A percentile compares a stretch with the other conserved stretches of the same genome.
Conservation (phyloP, 805 yeast genomes). For the Zygosaccharomyces rouxii region DNA sequence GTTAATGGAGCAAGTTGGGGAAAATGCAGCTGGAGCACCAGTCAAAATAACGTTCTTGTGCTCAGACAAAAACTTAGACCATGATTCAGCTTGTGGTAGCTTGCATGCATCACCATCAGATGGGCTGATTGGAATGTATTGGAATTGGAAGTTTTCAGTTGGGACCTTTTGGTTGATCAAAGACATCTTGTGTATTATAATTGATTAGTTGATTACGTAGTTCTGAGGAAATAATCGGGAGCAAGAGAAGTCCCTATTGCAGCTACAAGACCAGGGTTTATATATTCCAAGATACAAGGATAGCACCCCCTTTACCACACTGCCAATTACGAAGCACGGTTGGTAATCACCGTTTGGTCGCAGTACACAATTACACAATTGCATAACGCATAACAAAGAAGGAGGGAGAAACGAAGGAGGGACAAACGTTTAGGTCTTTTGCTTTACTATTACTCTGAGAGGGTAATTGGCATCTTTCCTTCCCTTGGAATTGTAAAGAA, state of each 20-base stretch:
- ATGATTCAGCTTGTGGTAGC: constrained; percentile 25
- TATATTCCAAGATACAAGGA: neutral
- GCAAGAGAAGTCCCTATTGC: neutral
- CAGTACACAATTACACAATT: neutral
- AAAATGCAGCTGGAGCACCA: constrained; percentile 82
- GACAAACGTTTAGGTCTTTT: neutral
- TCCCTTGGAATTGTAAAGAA: neutral
- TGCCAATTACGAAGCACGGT: constrained; percentile 1
- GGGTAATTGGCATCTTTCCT: neutral
- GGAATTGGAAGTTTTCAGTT: constrained; percentile 27
- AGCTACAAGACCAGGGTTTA: neutral
- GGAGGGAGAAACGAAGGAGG: neutral
- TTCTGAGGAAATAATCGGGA: no score
- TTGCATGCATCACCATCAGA: constrained; percentile 30
- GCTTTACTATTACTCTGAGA: neutral
- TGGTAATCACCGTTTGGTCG: neutral
- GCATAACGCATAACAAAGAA: neutral
- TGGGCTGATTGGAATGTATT: constrained; percentile 30
- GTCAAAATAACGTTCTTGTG: constrained; percentile 61
- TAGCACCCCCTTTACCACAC: neutral
- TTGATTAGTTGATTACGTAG: neutral
- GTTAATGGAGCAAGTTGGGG: constrained; percentile 71
- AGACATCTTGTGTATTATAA: constrained; percentile 13
- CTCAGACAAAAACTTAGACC: constrained; percentile 28
- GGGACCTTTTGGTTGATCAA: constrained; percentile 26